Evolutionary conservation across 352 stramenopile genomes (phyloP).

Genomic region (Phytopythium cucurbitacearum): DNA sequence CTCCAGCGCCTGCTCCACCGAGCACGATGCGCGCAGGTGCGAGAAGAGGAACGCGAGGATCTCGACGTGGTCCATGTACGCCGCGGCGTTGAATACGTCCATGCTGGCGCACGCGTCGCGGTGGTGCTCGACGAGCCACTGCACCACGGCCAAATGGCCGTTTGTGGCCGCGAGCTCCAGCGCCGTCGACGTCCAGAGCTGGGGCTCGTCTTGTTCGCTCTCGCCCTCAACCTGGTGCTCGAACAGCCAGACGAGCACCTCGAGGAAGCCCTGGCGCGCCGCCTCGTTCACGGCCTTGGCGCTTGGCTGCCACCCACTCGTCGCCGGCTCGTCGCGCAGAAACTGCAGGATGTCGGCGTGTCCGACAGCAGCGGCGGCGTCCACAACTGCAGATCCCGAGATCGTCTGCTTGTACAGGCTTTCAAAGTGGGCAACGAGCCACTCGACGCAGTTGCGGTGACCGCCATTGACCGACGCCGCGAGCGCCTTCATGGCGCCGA

Average conservation of each 20-base stretch:
- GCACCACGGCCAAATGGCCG: constrained; percentile 46
- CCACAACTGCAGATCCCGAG: constrained; percentile 33
- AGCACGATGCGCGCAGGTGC: constrained; percentile 38
- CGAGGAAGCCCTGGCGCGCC: constrained; percentile 39
- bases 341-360: constrained; percentile 59
- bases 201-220: constrained; percentile 10
- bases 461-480: constrained; percentile 47
- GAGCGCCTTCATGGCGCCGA: constrained; percentile 51
- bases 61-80: constrained; percentile 71
- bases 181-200: constrained; percentile 44
- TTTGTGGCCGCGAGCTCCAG: constrained; percentile 62
- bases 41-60: constrained; percentile 47
- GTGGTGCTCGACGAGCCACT: constrained; percentile 60
- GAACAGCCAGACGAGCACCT: constrained; percentile 51
- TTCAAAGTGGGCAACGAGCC: constrained; percentile 44
- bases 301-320: constrained; percentile 42
- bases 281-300: constrained; percentile 55
- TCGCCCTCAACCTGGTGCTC: constrained; percentile 12
- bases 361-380: constrained; percentile 40
- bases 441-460: constrained; percentile 51
- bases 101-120: constrained; percentile 35
- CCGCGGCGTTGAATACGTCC: constrained; percentile 59
- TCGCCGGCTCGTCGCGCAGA: constrained; percentile 31
- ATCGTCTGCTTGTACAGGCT: constrained; percentile 28
- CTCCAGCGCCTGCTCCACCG: constrained; percentile 47